Evolutionary conservation across 73 alveolate species (phyloP).

Genomic region (Vitrella brassicaformis): DNA sequence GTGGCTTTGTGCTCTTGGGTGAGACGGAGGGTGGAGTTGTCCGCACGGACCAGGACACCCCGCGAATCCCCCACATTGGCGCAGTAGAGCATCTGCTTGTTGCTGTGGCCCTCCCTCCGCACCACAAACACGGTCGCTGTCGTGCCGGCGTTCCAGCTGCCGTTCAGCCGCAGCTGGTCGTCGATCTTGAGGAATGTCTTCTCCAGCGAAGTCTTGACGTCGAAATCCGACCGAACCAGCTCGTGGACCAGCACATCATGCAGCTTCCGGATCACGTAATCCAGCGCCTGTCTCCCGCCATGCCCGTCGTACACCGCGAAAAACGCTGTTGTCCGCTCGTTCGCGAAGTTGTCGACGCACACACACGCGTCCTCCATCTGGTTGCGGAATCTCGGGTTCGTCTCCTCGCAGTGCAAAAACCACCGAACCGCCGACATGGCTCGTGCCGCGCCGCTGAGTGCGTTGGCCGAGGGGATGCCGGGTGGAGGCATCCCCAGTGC

Average conservation of each 20-base stretch:
- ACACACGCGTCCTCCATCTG: no score
- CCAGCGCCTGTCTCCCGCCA: conserved; percentile 77
- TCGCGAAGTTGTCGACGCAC: not conserved
- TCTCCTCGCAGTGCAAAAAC: no score
- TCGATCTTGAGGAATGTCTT: conserved; percentile 31
- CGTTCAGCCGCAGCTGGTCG: conserved; percentile 41
- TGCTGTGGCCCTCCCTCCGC: conserved; percentile 42
- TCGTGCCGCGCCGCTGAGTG: no score
- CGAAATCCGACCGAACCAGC: conserved; percentile 1
- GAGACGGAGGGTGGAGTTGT: conserved; percentile 55
- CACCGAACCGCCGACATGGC: no score
- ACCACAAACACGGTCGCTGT: conserved; percentile 72
- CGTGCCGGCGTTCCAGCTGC: conserved; percentile 65
- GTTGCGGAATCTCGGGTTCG: no score
- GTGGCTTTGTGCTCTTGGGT: conserved; percentile 62
- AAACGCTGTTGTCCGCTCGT: not conserved
- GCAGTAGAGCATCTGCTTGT: conserved; percentile 45
- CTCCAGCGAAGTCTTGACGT: conserved; percentile 16
- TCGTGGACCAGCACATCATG: conserved; percentile 31
- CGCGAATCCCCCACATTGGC: conserved; percentile 84
- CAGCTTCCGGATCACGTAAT: conserved; percentile 54
- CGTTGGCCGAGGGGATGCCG: no score
- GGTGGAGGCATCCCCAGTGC: no score
- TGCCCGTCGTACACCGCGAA: conserved; percentile 70
- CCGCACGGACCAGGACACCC: conserved; percentile 48